Evolutionary conservation across 140 eudicot genomes (phyloP), one percentile per base, ranked within the genome.

Genomic region (Oenanthe javanica): DNA sequence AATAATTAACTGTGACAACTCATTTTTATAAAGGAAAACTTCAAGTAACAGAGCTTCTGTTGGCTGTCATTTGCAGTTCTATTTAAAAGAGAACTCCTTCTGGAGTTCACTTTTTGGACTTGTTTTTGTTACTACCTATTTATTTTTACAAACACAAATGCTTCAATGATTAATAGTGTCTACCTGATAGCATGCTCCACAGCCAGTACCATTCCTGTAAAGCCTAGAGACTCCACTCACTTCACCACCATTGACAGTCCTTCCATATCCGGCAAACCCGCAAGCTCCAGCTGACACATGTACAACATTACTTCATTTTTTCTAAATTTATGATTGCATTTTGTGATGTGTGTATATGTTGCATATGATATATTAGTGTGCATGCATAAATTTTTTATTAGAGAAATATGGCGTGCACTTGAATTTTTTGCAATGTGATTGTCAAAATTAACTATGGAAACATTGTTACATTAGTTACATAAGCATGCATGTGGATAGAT

Each of bases 101-200:
- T 54, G 40, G 78, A 74, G 54, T 45, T 74, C 21, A 67, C 46
- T 67, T 67, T 67, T 67, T 67, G 47, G 21, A 13, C 46, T 67
- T 27, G 43, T 67, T 67, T 3, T 36, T 27, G 27, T n/a, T 10
- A 12, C 10, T 27, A 27, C 45, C 19, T 2, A 31, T 25, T 9
- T 67, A 67, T 67, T 25, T 67, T 67, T 36, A 31, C 43, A n/a
- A 43, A 6, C 25, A 3, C 25, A 78, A 67, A 25, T 66, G 66
- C 36, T 79, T 27, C 40, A 54, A 46, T 31, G 49, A 55, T 11
- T 40, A 13, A 51, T 36, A 54, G 72, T 31, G 46, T 23, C 52
- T 81, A 88, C 91, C 89, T 91, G 90, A 83, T 86, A 94, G 84
- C 98, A 94, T 47, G 98, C 97, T 48, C 98, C 98, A 75, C 98